Evolutionary conservation across 495 filamentous ascomycete genomes (phyloP).

Genomic region (Lophiotrema nucula): DNA sequence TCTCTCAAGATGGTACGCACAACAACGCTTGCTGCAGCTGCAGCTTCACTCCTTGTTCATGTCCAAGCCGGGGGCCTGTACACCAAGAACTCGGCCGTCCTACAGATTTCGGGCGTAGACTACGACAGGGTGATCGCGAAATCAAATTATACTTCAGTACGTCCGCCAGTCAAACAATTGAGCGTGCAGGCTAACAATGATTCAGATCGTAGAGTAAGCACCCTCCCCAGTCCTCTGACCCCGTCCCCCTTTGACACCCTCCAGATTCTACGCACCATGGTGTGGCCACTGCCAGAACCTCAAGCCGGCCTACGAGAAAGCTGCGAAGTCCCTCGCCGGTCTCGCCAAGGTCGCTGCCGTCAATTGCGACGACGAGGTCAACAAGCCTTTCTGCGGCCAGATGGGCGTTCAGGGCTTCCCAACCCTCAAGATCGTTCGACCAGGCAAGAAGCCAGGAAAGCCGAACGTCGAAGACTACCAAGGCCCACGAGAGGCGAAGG

Average conservation of each 20-base stretch:
- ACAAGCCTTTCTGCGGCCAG: constrained; percentile 81
- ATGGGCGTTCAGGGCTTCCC: constrained; percentile 97
- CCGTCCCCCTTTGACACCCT: background rate
- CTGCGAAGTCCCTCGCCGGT: constrained; percentile 80
- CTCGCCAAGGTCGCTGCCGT: constrained; percentile 91
- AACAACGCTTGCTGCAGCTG: constrained; percentile 42
- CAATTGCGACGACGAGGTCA: constrained; percentile 92
- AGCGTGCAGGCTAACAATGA: constrained; percentile 13
- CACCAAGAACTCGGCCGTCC: constrained; percentile 78
- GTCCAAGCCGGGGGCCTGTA: constrained; percentile 74
- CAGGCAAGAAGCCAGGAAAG: constrained; percentile 76
- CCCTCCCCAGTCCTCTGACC: constrained; percentile 4
- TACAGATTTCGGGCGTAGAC: constrained; percentile 78
- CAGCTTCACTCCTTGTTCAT: constrained; percentile 55
- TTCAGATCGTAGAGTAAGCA: constrained; percentile 67
- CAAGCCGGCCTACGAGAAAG: constrained; percentile 93
- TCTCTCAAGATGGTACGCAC: constrained; percentile 40
- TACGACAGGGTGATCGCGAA: constrained; percentile 84
- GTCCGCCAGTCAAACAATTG: constrained; percentile 34
- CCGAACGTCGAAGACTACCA: constrained; percentile 92
- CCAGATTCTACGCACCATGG: constrained; percentile 91
- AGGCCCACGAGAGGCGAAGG: constrained; percentile 75
- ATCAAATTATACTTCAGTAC: constrained; percentile 88
- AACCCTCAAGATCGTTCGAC: constrained; percentile 90
- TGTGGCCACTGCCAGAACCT: constrained; percentile 96